Percentiles rank a stretch among this genome's conserved stretches.
These are phyloP conservation scores for Evernia prunastri DNA, from an alignment of 495 filamentous ascomycete genomes.

Conservation along the genomic window DNA sequence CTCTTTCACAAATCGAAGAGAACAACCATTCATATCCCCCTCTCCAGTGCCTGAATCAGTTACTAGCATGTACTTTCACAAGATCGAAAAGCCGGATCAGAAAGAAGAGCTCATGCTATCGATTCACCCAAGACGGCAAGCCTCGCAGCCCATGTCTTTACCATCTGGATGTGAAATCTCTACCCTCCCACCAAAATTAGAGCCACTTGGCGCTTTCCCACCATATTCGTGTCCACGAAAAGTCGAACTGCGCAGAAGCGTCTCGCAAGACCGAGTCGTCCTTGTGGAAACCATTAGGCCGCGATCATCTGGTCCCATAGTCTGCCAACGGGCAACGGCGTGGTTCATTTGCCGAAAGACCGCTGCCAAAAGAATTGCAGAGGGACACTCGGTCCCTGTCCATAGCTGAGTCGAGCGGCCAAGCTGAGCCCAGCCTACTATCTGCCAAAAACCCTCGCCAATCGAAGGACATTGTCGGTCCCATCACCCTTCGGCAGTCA, in stretches of 20 bases:
- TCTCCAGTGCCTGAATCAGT: neutral
- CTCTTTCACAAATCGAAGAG: neutral
- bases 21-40: neutral
- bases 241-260: neutral
- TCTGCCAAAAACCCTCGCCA: neutral
- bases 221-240: neutral
- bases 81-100: neutral
- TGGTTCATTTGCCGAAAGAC: neutral
- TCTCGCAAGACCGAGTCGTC: neutral
- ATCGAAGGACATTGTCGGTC: neutral
- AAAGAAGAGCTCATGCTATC: neutral
- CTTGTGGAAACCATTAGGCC: neutral
- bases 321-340: neutral
- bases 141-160: neutral
- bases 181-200: neutral
- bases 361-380: neutral
- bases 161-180: neutral
- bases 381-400: neutral
- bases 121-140: neutral
- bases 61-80: neutral
- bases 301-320: neutral
- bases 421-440: neutral
- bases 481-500: neutral
- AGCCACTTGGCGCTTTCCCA: neutral
- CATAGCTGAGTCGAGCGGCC: neutral